Evolutionary conservation across 169 alveolate species (phyloP), one percentile per base, ranked within the genome.

Genomic region (Amoebophrya sp.): DNA sequence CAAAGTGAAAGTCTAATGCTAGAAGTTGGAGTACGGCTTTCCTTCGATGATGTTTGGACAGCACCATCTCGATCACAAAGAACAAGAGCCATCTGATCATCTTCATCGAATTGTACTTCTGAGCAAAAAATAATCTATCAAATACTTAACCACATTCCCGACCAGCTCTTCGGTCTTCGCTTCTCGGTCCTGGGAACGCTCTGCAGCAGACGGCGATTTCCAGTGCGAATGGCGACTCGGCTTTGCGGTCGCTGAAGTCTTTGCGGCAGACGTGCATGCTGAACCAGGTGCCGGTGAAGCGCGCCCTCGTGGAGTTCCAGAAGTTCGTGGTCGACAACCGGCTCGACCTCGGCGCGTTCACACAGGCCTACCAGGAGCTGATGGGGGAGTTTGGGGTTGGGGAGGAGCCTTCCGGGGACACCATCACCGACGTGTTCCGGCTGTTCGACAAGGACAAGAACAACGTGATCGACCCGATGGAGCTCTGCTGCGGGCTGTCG

Each of bases 401-500:
- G 67, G 18, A 45, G 18, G 4, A 16, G 29, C 78, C 78, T 1
- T 23, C 38, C 34, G 34, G 23, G 39, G 78, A 58, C 34, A 16
- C 23, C 34, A 58, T 58, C 2, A 58, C 78, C 29, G 34, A 16
- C 23, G 29, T 88, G 20, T 88, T 88, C 70, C 41, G 2, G 29
- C 45, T 88, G 15, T 88, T 88, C 78, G 90, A 88, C 41, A n/a
- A 58, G 38, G 90, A 88, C 31, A 88, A 42, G 70, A 42, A 88
- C 41, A 58, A 58, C n/a, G 29, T 45, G 39, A 39, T 88, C n/a
- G 90, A 88, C n/a, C 90, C 50, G 70, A 88, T 88, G 90, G 90
- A 88, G 70, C 34, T 88, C 39, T 23, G 45, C 42, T 88, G 78
- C 42, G 90, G 90, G 18, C 31, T 88, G 34, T 38, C 40, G 41